phyloP scores from a whole-genome alignment of 257 asterid species.

The Hygrophila difformis region DNA sequence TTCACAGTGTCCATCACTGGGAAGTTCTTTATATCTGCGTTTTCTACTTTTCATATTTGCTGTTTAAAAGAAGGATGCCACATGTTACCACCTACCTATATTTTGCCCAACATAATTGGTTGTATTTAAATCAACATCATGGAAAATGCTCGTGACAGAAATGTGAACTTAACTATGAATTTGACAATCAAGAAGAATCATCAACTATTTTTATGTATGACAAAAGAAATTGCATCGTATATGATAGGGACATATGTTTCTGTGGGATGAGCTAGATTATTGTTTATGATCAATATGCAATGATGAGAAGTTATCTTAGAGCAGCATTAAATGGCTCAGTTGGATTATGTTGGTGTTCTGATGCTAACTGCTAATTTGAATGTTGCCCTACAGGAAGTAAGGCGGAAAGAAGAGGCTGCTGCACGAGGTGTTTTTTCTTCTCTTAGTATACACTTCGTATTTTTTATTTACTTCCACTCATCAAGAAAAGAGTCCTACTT shows the following conservation, averaged over 20 bases:
- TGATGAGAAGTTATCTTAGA: background rate
- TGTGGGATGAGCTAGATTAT: background rate
- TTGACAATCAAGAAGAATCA: background rate
- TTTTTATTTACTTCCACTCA: conserved; percentile 3
- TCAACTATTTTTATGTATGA: background rate
- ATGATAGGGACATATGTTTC: background rate
- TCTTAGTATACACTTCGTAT: conserved; percentile 4
- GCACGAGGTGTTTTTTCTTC: conserved; percentile 56
- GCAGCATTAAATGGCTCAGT: background rate
- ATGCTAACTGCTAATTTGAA: background rate
- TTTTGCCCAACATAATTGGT: no score
- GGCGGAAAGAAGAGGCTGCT: conserved; percentile 81
- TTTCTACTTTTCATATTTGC: no score
- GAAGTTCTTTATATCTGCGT: no score
- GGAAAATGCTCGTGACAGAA: no score
- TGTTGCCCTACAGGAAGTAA: conserved; percentile 51
- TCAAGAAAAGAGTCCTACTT: conserved; percentile 3
- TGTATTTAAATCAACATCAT: no score
- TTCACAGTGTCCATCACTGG: no score
- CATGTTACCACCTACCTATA: no score
- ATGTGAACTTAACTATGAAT: conserved; percentile 1
- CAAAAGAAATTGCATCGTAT: background rate
- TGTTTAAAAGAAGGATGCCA: no score
- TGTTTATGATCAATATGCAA: background rate
- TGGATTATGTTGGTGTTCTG: background rate